Base-by-base conservation (phyloP, 1,284 basidiomycete genomes). In the Rhodotorula mucilaginosa region DNA sequence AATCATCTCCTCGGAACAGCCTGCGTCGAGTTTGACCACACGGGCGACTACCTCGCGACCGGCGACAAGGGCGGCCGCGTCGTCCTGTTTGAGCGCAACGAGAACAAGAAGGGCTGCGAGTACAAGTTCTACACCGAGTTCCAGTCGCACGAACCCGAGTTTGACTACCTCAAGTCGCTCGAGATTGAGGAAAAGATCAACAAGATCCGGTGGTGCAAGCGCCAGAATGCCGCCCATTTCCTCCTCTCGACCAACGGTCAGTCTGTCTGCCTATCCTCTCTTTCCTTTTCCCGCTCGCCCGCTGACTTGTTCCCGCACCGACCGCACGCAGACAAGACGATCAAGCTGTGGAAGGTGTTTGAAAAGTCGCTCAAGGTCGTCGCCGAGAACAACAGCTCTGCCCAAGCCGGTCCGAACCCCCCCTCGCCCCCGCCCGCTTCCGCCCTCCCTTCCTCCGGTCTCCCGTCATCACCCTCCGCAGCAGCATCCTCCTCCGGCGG, bases 121-220 rank as follows among this genome's bases (percentile, higher is more conserved):
- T 99, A 99, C 88, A 98, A 98, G 83, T 99, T 99, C 83, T 98
- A 99, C 83, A 99, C 97, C 72, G 97, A 99, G 83, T 97, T 99
- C 81, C 70, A 99, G 86, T 97, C 93, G 58, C 97, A 99, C 82
- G 97, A 99, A 82, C 97, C 97, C 70, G 97, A 99, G 82, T 99
- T 99, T 82, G 97, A 99, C 85, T 99, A 99, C 82, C 89, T 99
- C 81, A 99, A 99, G 86, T 97, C 93, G 47, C 86, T 99, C 77
- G 97, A 99, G 86, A 99, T 99, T 82, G 97, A 99, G 83, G 97
- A 99, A 86, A 99, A 99, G 89, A 99, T 99, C 86, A 99, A 99
- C 86, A 93, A 97, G 87, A 99, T 99, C 87, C 93, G 95, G 82
- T 99, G 97, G 97, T 98, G 95, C 86, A 94, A 90, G 84, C 88